phyloP scores from a whole-genome alignment of 306 rosid species.

The Sesbania bispinosa region DNA sequence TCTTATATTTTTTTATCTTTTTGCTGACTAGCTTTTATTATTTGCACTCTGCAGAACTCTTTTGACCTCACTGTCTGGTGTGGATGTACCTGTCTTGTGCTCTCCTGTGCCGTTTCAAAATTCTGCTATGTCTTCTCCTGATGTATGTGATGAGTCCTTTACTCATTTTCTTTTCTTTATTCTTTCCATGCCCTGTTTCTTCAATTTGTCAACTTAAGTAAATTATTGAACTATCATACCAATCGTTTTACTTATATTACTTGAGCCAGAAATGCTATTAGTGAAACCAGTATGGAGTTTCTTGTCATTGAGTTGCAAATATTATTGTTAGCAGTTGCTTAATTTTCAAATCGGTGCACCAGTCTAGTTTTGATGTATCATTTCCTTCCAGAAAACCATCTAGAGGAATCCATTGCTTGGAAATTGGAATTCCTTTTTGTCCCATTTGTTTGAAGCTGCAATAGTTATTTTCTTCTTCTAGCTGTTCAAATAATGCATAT shows the following conservation, averaged over 20 bases:
- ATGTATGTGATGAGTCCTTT: too few species aligned
- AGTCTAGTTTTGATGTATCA: too few species aligned
- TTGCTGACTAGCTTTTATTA: slow-evolving; percentile 15
- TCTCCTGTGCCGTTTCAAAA: slow-evolving; percentile 84
- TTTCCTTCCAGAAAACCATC: too few species aligned
- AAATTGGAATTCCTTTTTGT: not conserved
- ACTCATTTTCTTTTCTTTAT: not conserved
- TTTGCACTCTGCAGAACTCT: slow-evolving; percentile 57
- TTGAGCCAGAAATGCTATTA: too few species aligned
- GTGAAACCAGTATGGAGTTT: too few species aligned
- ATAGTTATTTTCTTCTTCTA: slow-evolving; percentile 5
- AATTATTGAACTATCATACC: slow-evolving; percentile 8
- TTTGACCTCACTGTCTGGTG: slow-evolving; percentile 62
- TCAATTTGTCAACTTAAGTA: slow-evolving; percentile 4
- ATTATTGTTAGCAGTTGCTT: too few species aligned
- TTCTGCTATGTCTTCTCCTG: slow-evolving; percentile 71
- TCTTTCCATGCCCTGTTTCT: slow-evolving; percentile 5
- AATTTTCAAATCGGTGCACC: too few species aligned
- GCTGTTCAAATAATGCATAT: too few species aligned
- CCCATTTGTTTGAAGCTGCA: not conserved
- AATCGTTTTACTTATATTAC: too few species aligned
- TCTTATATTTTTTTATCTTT: slow-evolving; percentile 5
- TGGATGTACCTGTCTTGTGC: slow-evolving; percentile 78
- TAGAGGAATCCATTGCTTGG: not conserved
- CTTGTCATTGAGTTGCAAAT: too few species aligned